These are phyloP conservation scores for Lichtheimia hyalospora DNA, from an alignment of 371 early-diverging fungal genomes.

Conservation along the genomic window DNA sequence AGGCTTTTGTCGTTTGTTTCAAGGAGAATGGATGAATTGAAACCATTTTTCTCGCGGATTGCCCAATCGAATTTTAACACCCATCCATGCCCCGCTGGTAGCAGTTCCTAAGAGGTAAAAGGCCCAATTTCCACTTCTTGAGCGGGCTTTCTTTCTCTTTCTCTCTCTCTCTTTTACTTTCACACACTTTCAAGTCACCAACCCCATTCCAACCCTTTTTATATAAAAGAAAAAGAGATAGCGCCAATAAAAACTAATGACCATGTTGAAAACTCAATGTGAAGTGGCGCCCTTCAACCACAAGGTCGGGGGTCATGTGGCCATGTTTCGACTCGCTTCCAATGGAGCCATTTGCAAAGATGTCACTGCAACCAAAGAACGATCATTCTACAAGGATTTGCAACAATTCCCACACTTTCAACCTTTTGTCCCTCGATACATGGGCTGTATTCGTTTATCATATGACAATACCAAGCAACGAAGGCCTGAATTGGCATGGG, in stretches of 20 bases:
- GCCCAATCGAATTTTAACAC: too few relatives aligned
- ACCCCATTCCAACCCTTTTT: too few relatives aligned
- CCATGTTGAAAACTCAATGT: slow-evolving; percentile 10
- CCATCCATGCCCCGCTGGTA: too few relatives aligned
- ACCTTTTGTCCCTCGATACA: slow-evolving; percentile 35
- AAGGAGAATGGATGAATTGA: too few relatives aligned
- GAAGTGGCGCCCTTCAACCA: slow-evolving; percentile 36
- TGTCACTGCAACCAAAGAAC: slow-evolving; percentile 28
- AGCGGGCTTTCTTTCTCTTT: slow-evolving; percentile 6
- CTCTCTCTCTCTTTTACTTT: slow-evolving; percentile 3
- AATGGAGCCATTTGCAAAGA: slow-evolving; percentile 40
- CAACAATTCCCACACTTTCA: slow-evolving; percentile 26
- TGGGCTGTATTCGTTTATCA: slow-evolving; percentile 28
- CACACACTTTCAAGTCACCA: too few relatives aligned
- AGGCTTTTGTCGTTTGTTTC: too few relatives aligned
- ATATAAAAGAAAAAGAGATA: too few relatives aligned
- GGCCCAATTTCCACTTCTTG: neutral
- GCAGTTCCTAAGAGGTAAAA: too few relatives aligned
- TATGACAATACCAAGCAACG: slow-evolving; percentile 5
- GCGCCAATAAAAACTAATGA: neutral
- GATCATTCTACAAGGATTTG: slow-evolving; percentile 26
- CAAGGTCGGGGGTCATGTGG: slow-evolving; percentile 46
- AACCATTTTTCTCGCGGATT: too few relatives aligned
- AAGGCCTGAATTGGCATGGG: slow-evolving; percentile 11
- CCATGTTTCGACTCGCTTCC: slow-evolving; percentile 36